These are phyloP conservation scores for Picochlorum sp. DNA, from an alignment of 139 green algal species.

Conservation along the genomic window DNA sequence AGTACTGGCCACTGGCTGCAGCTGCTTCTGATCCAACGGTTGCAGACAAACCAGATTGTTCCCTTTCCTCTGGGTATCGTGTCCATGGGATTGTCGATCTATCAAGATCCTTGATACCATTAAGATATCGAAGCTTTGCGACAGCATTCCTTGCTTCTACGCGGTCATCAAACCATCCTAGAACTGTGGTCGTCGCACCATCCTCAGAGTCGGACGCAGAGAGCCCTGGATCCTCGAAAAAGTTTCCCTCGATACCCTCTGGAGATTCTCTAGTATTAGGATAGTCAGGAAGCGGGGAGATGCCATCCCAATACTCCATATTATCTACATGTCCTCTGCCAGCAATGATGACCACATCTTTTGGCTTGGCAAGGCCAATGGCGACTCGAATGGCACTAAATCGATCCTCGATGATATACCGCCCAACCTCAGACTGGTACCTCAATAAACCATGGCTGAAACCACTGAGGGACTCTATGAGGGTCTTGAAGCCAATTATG, in stretches of 20 bases:
- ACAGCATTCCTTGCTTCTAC: slow-evolving; percentile 76
- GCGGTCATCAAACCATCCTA: slow-evolving; percentile 82
- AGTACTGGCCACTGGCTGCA: not conserved
- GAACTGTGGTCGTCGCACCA: slow-evolving; percentile 20
- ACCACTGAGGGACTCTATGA: slow-evolving; percentile 15
- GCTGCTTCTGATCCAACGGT: not conserved
- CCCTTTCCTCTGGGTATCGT: slow-evolving; percentile 26
- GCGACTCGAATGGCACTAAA: slow-evolving; percentile 81
- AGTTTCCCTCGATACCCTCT: not conserved
- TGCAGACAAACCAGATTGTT: slow-evolving; percentile 1
- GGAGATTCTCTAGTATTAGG: slow-evolving; percentile 1
- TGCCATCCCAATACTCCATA: slow-evolving; percentile 50
- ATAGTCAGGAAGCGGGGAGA: slow-evolving; percentile 6
- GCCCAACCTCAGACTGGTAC: slow-evolving; percentile 19
- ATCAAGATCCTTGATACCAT: slow-evolving; percentile 25
- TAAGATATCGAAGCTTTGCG: slow-evolving; percentile 34
- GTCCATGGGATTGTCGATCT: slow-evolving; percentile 25
- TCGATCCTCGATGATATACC: slow-evolving; percentile 45
- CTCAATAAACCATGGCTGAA: slow-evolving; percentile 19
- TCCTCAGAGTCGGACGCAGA: slow-evolving; percentile 4
- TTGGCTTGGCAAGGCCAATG: slow-evolving; percentile 75
- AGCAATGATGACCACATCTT: slow-evolving; percentile 83
- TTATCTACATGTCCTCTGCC: slow-evolving; percentile 79
- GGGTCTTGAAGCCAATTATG: slow-evolving; percentile 34
- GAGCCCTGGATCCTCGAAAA: slow-evolving; percentile 3